These are phyloP conservation scores for Vaccinium macrocarpon DNA, from an alignment of 148 eudicot species.

Conservation along the genomic window DNA sequence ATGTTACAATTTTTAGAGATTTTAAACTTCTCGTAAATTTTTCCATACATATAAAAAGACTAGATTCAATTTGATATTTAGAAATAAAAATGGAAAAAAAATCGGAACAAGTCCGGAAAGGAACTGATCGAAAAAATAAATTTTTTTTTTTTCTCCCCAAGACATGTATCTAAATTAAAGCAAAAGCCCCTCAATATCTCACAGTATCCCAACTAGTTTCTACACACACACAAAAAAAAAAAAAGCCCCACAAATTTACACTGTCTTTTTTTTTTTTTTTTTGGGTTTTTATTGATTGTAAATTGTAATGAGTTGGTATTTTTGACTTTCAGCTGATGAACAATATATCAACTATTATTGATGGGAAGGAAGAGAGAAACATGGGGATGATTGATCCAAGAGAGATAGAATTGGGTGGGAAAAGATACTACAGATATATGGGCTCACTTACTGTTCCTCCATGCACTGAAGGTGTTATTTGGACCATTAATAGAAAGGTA, in stretches of 20 bases:
- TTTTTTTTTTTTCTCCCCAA: neutral
- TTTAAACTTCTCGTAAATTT: neutral
- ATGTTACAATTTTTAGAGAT: neutral
- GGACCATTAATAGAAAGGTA: constrained; percentile 58
- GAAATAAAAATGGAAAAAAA: neutral
- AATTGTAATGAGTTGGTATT: neutral
- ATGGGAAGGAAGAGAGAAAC: constrained; percentile 22
- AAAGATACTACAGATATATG: constrained; percentile 46
- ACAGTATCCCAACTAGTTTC: too few species aligned
- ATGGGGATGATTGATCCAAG: constrained; percentile 48
- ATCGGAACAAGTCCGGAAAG: neutral
- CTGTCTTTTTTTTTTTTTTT: neutral
- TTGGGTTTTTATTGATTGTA: neutral
- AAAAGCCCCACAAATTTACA: neutral
- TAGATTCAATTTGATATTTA: neutral
- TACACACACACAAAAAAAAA: neutral
- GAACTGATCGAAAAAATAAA: neutral
- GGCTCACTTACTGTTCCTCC: constrained; percentile 86
- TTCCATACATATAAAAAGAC: neutral
- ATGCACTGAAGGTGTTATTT: constrained; percentile 74
- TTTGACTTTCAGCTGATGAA: constrained; percentile 37
- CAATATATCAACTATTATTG: constrained; percentile 35
- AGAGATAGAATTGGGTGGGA: constrained; percentile 29
- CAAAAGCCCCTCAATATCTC: neutral
- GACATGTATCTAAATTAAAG: neutral